Percentiles rank a stretch among this genome's conserved stretches.
Evolutionary conservation across 2,329 filamentous ascomycete genomes (phyloP).

Genomic region (Fusarium penzigii): DNA sequence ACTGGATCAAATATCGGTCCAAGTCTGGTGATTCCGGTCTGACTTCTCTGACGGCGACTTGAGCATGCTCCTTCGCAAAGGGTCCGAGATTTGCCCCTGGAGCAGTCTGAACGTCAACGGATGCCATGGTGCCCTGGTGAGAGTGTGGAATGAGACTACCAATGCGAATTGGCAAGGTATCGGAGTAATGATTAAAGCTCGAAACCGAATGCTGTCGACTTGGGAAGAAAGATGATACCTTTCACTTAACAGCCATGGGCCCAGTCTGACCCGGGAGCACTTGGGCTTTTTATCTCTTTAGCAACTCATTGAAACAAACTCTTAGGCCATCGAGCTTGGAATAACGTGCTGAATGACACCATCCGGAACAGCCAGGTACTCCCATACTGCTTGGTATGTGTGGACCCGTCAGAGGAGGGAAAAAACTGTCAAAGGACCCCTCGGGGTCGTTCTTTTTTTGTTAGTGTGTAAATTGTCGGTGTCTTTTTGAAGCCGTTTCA

Average conservation of each 20-base stretch:
- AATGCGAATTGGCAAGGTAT: background rate
- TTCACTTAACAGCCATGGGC: background rate
- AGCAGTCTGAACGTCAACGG: slow-evolving; percentile 26
- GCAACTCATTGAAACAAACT: slow-evolving; percentile 5
- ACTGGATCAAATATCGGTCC: slow-evolving; percentile 58
- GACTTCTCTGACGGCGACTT: slow-evolving; percentile 30
- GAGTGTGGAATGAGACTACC: background rate
- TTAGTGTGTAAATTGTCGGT: slow-evolving; percentile 22
- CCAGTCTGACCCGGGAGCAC: slow-evolving; percentile 9
- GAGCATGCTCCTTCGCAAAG: slow-evolving; percentile 26
- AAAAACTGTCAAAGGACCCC: slow-evolving; percentile 2
- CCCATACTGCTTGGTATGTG: slow-evolving; percentile 10
- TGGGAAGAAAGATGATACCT: background rate
- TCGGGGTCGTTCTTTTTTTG: slow-evolving; percentile 16
- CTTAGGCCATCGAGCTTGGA: slow-evolving; percentile 28
- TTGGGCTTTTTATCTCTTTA: slow-evolving; percentile 23
- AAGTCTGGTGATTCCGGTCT: slow-evolving; percentile 11
- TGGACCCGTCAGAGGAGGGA: slow-evolving; percentile 21
- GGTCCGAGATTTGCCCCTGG: slow-evolving; percentile 23
- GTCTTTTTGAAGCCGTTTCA: background rate
- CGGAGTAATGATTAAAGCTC: too few relatives aligned
- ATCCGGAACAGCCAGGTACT: slow-evolving; percentile 22
- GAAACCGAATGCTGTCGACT: background rate
- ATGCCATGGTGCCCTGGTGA: slow-evolving; percentile 28
- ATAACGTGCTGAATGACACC: slow-evolving; percentile 35